These are phyloP conservation scores for Malus hybrid DNA, from an alignment of 331 rosid species.

Conservation along the genomic window DNA sequence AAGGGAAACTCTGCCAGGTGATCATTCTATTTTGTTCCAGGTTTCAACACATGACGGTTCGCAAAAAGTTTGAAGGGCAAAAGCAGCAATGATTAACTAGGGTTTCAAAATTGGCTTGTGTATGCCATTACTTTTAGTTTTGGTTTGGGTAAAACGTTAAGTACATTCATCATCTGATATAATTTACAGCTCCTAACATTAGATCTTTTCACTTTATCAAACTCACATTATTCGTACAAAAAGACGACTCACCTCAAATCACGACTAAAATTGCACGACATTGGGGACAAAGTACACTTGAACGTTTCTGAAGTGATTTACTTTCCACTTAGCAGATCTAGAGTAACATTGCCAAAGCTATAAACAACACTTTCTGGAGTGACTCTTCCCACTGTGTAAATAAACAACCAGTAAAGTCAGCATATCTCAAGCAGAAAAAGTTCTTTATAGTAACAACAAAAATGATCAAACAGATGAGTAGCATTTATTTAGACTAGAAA, in stretches of 20 bases:
- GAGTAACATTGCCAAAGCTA: slow-evolving; percentile 91
- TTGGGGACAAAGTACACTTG: slow-evolving; percentile 83
- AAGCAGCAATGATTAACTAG: too few species aligned
- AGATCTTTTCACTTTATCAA: not conserved
- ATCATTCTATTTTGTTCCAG: too few species aligned
- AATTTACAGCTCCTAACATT: too few species aligned
- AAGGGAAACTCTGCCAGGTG: too few species aligned
- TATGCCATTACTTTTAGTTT: too few species aligned
- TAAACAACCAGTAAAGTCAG: not conserved
- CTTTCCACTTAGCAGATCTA: slow-evolving; percentile 95
- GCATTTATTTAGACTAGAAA: not conserved
- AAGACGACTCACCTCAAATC: not conserved
- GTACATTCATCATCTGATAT: too few species aligned
- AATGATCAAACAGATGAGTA: not conserved
- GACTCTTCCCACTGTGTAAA: slow-evolving; percentile 65
- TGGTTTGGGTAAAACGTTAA: too few species aligned
- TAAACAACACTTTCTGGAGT: slow-evolving; percentile 93
- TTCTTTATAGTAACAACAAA: not conserved
- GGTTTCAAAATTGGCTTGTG: too few species aligned
- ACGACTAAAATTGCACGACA: slow-evolving; percentile 40
- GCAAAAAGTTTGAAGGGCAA: too few species aligned
- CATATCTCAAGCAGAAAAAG: not conserved
- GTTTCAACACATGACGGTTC: too few species aligned
- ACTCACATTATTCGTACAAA: not conserved
- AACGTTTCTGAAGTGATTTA: slow-evolving; percentile 35